Evolutionary conservation across 768 basidiomycete genomes (phyloP).

Genomic region (Pseudohyphozyma bogoriensis): DNA sequence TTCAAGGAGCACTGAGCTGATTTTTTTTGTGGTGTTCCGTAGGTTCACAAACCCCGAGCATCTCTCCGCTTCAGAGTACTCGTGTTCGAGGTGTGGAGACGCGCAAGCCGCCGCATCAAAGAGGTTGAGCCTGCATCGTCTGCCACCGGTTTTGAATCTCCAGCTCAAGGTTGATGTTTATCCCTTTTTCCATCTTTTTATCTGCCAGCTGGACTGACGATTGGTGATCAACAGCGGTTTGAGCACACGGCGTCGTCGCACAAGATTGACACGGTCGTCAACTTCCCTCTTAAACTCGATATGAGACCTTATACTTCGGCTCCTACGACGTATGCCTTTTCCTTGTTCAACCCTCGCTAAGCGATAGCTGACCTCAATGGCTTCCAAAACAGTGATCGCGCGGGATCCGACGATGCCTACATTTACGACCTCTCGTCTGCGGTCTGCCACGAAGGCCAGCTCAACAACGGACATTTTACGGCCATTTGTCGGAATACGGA

Average conservation of each 20-base stretch:
- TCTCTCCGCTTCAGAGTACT: constrained; percentile 69
- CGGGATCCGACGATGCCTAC: constrained; percentile 45
- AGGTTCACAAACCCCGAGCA: constrained; percentile 82
- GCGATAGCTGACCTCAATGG: too few relatives aligned
- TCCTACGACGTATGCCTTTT: background rate
- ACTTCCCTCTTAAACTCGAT: constrained; percentile 71
- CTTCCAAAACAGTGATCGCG: background rate
- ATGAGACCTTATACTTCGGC: constrained; percentile 53
- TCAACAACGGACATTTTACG: constrained; percentile 90
- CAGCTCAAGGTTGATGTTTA: constrained; percentile 69
- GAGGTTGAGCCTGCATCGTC: constrained; percentile 67
- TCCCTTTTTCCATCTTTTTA: background rate
- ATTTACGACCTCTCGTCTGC: constrained; percentile 88
- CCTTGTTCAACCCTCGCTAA: too few relatives aligned
- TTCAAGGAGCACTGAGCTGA: background rate
- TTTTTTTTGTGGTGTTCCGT: background rate
- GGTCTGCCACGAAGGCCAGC: constrained; percentile 86
- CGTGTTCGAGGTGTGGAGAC: constrained; percentile 70
- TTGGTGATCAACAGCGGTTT: constrained; percentile 55
- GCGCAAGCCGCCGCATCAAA: constrained; percentile 66
- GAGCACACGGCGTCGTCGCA: constrained; percentile 71
- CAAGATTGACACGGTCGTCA: constrained; percentile 74
- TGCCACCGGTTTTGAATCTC: constrained; percentile 83
- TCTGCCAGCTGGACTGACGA: background rate
- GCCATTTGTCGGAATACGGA: constrained; percentile 71